Base-by-base conservation (phyloP, 257 asterid genomes). In the Gynochthodes officinalis region DNA sequence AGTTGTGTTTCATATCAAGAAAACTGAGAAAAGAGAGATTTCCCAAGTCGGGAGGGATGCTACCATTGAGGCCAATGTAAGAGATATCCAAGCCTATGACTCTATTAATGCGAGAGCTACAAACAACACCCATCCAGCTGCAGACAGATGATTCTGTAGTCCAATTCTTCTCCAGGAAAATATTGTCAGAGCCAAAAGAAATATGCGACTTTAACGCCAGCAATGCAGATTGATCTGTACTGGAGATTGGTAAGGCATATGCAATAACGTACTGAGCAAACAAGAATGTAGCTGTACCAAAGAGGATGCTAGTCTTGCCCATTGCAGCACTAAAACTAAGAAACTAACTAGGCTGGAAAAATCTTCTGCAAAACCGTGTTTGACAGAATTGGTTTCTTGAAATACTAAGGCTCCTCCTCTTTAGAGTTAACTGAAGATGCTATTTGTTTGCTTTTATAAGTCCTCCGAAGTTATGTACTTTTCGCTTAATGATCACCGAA, bases 11-110 rank as follows among this genome's bases (percentile, higher is more conserved):
- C 12, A 83, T 1, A 50, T 75, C 65, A 16, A 83, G 70, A n/a
- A 66, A 64, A 30, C 5, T 59, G 7, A 83, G 85, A 21, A 73
- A 80, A 21, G 75, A 72, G 35, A 72, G 75, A 28, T 43, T 72
- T 42, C 69, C 75, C 48, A 72, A 5, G 2, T 72, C 48, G 3
- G 61, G 37, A 4, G 61, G 60, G n/a, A 72, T 42, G 69, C 69
- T 72, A 1, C 75, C 69, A 9, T 25, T 16, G 52, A 72, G 35
- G 14, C 49, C 53, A 60, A 59, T 28, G 23, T 39, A 2, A 4
- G 69, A 72, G 1, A 72, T 60, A 43, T 72, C 27, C 59, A 72
- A 23, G 30, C 60, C 25, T 27, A 27, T 9, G 7, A 72, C 69
- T 60, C 75, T 28, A 9, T 59, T 23, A 21, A 10, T 30, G 46